Base-by-base conservation (phyloP, 1,284 basidiomycete genomes). In the Heterobasidion parviporum region DNA sequence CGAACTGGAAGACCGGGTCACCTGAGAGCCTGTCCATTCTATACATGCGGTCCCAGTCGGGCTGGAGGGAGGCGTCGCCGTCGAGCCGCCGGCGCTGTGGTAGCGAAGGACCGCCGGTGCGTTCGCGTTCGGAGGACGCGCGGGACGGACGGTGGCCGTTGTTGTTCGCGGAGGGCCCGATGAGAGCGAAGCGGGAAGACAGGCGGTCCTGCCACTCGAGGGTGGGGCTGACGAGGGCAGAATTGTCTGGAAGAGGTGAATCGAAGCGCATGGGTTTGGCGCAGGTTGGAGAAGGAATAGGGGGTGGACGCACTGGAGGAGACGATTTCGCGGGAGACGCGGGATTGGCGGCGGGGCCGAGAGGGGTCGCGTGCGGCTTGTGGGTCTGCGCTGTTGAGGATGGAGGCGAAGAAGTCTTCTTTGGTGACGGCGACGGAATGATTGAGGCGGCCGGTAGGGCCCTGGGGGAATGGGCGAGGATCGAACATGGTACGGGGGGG, bases 161-260 rank as follows among this genome's bases (percentile, higher is more conserved):
- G 8, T 55, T 50, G 20, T 20, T 18, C 43, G 41, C 34, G 14
- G 46, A 8, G 15, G 18, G 18, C 18, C 54, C 54, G 14, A 50
- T 56, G 1, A 61, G 56, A 14, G 76, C 72, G 54, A 87, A 68
- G n/a, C 76, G 76, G 59, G 74, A 73, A 32, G 81, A 78, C 16
- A 89, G 72, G 53, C 77, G 80, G 50, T 89, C 85, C 65, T 90
- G 87, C 87, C 87, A 90, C 64, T 89, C 86, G 57, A 78, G 71
- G 0, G 85, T 88, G 9, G 87, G 87, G 10, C 81, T 75, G 15
- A 82, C 77, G 20, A 83, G 79, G 51, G 82, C 73, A 6, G 77
- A 74, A 43, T 79, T 75, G 63, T 85, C 85, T 88, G 52, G 6
- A 26, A 41, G 57, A 45, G 18, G 49, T 44, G 33, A 56, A 57